These are phyloP conservation scores for Apiotrichum mycotoxinovorans DNA, from an alignment of 1,284 basidiomycete genomes.

Conservation along the genomic window DNA sequence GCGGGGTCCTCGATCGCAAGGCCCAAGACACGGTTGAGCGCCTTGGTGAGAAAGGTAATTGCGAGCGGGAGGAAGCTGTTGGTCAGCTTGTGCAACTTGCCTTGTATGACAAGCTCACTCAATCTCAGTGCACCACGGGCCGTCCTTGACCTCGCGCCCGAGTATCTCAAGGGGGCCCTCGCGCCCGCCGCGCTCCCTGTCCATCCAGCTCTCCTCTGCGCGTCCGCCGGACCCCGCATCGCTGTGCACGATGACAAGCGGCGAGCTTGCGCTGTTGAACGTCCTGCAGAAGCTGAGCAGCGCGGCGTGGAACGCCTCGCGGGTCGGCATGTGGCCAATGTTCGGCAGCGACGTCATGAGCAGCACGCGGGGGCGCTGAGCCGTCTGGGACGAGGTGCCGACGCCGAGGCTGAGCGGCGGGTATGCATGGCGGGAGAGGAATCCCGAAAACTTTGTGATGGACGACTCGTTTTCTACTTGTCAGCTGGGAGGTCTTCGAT, in stretches of 20 bases:
- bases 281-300: constrained; percentile 59
- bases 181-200: constrained; percentile 54
- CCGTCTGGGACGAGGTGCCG: constrained; percentile 23
- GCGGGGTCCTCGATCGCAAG: constrained; percentile 49
- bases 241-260: constrained; percentile 78
- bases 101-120: constrained; percentile 55
- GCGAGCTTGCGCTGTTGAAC: constrained; percentile 53
- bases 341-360: constrained; percentile 92
- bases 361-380: constrained; percentile 54
- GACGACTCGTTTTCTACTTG: constrained; percentile 59
- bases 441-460: constrained; percentile 70
- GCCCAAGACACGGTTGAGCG: constrained; percentile 64
- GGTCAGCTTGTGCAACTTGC: background rate
- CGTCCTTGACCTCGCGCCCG: constrained; percentile 63
- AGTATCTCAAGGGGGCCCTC: constrained; percentile 51
- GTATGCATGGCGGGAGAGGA: constrained; percentile 66
- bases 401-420: constrained; percentile 61
- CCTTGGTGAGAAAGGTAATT: constrained; percentile 74
- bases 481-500: background rate
- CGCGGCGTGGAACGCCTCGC: constrained; percentile 69
- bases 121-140: constrained; percentile 66
- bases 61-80: constrained; percentile 86
- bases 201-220: constrained; percentile 53
- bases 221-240: constrained; percentile 74
- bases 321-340: constrained; percentile 69